These are phyloP conservation scores for Loxodes magnus DNA, from an alignment of 73 alveolate species.

Conservation along the genomic window DNA sequence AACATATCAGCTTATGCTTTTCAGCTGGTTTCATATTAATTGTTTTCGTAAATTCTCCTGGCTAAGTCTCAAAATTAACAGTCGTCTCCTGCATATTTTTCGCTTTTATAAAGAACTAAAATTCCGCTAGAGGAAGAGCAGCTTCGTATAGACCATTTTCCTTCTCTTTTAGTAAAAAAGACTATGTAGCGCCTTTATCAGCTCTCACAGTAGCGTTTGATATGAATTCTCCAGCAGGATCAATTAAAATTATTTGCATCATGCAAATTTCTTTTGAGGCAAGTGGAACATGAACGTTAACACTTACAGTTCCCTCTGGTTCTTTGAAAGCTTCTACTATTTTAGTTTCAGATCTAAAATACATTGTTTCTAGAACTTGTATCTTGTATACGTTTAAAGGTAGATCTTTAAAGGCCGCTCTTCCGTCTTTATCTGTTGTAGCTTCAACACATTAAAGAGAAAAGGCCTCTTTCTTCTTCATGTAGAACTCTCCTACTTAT, in stretches of 20 bases:
- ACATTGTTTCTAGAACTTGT: slow-evolving; percentile 10
- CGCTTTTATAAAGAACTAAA: not conserved
- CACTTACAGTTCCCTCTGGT: not conserved
- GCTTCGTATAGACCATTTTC: not conserved
- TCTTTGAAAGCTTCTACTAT: slow-evolving; percentile 8
- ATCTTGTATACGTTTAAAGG: slow-evolving; percentile 18
- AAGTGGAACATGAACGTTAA: not conserved
- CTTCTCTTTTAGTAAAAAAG: not conserved
- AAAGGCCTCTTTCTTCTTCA: too few relatives aligned
- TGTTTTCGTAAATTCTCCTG: not conserved
- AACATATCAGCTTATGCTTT: not conserved
- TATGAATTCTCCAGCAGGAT: not conserved
- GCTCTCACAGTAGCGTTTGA: slow-evolving; percentile 3
- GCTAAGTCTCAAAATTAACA: not conserved
- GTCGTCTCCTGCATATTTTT: not conserved
- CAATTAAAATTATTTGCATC: not conserved
- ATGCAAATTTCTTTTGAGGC: not conserved
- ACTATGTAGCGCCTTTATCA: not conserved
- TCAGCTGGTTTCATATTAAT: not conserved
- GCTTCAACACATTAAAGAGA: too few relatives aligned
- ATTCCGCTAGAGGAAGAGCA: not conserved
- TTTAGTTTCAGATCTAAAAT: not conserved
- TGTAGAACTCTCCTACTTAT: too few relatives aligned
- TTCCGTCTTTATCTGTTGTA: slow-evolving; percentile 10
- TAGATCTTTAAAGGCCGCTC: not conserved